phyloP scores from a whole-genome alignment of 1,284 basidiomycete genomes.

The Spongiforma sp. region DNA sequence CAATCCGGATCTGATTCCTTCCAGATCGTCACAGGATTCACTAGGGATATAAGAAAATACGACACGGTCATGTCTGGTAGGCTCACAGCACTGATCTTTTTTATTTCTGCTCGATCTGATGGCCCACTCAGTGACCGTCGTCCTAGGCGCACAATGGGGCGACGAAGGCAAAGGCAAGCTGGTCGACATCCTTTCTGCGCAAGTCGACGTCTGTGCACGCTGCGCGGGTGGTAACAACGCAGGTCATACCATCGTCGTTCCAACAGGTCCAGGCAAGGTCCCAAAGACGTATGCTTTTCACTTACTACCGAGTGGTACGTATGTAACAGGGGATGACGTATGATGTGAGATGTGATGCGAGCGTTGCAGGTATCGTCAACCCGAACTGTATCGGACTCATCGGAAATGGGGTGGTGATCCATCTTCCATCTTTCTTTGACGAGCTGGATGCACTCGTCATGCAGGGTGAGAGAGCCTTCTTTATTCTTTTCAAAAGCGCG shows the following conservation, averaged over 20 bases:
- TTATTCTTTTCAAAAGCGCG: not conserved
- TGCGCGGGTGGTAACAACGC: slow-evolving; percentile 99
- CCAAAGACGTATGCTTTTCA: slow-evolving; percentile 96
- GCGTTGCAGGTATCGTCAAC: slow-evolving; percentile 88
- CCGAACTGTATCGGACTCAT: slow-evolving; percentile 87
- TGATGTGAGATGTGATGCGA: not conserved
- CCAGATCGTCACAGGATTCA: slow-evolving; percentile 4
- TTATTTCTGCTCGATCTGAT: no score
- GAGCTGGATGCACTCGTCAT: slow-evolving; percentile 89
- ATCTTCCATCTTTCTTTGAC: slow-evolving; percentile 93
- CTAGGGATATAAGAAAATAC: slow-evolving; percentile 5
- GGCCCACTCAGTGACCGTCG: slow-evolving; percentile 62
- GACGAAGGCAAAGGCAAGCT: slow-evolving; percentile 98
- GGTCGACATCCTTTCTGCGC: slow-evolving; percentile 89
- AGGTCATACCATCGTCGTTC: slow-evolving; percentile 96
- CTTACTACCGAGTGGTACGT: slow-evolving; percentile 87
- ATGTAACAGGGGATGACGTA: not conserved
- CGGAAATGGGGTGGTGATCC: slow-evolving; percentile 94
- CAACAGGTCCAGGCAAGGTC: slow-evolving; percentile 66
- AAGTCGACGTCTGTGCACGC: slow-evolving; percentile 92
- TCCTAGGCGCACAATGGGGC: slow-evolving; percentile 93
- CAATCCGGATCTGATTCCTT: slow-evolving; percentile 11
- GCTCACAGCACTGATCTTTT: slow-evolving; percentile 8
- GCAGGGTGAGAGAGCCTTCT: slow-evolving; percentile 65
- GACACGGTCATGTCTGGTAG: slow-evolving; percentile 35